Conservation (phyloP, 441 rosid genomes). For the Manihot esculenta region DNA sequence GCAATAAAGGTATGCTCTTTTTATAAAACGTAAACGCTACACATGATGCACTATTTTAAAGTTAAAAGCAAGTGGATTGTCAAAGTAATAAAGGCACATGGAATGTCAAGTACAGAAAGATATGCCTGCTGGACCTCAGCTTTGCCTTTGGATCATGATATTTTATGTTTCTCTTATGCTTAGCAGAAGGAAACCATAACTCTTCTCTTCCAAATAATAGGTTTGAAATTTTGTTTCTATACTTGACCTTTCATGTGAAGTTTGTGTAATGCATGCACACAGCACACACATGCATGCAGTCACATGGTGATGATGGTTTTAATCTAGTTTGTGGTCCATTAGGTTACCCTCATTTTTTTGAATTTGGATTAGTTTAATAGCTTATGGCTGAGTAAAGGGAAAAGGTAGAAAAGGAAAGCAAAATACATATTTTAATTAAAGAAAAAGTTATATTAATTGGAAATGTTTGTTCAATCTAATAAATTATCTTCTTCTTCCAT, state of each 20-base stretch:
- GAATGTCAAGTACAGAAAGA: background rate
- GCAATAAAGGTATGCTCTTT: conserved; percentile 74
- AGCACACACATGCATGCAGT: background rate
- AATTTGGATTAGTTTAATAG: background rate
- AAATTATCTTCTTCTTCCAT: background rate
- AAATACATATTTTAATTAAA: background rate
- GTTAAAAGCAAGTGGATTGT: no score
- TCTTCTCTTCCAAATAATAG: no score
- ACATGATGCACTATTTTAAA: background rate
- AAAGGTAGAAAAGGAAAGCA: background rate
- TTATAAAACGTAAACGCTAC: background rate
- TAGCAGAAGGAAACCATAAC: no score
- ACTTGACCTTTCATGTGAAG: background rate
- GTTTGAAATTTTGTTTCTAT: background rate
- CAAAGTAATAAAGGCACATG: no score
- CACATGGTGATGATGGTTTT: background rate
- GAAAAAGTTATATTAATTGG: background rate
- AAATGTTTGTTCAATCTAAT: background rate
- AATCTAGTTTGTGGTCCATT: background rate
- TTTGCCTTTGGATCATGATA: no score
- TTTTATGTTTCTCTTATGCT: background rate
- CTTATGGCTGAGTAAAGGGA: background rate
- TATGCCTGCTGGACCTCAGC: background rate
- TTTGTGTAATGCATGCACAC: background rate
- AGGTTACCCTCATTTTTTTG: background rate